Base-by-base conservation (phyloP, 139 green algal species). In the Chlamydomonas sp. region DNA sequence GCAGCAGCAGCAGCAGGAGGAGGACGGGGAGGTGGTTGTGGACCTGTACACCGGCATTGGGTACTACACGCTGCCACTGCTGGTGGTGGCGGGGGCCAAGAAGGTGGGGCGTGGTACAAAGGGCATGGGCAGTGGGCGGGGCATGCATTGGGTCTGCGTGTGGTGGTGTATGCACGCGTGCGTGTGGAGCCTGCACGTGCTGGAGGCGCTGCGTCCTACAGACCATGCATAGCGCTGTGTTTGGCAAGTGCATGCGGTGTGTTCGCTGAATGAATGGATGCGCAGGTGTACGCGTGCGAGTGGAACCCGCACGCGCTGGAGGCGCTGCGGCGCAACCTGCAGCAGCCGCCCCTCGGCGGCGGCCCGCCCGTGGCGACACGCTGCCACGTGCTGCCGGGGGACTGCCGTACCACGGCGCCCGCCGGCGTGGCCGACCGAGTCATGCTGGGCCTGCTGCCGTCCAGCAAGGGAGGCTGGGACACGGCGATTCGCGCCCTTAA, bases 21-120 rank as follows among this genome's bases (percentile, higher is more conserved):
- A 95, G 85, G 77, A 81, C 9, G 91, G 91, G 0, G 93, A 97
- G 90, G 88, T 74, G 6, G 87, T 98, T 6, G 93, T 98, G 5
- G 96, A 98, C 89, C 86, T 97, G 20, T 98, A 94, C 87, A 86
- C 93, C 14, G 96, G 96, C 63, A 97, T 98, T 77, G 96, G 96
- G 4, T 98, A 98, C 91, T 98, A 94, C 92, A 96, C 95, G 12
- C 83, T 98, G 81, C 96, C 94, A 4, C 67, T 96, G 59, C 94
- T 98, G 0, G 87, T 87, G 69, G 80, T 93, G 69, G 89, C 87
- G 59, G 86, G 89, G 0, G 93, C 84, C 4, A 59, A 57, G 17
- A 90, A 90, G 86, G 86, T 88, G 84, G 0, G 84, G 31, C 31
- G 31, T 49, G 31, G 31, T 49, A 49, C 31, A 49, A 49, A 49